These are phyloP conservation scores for Salix udensis DNA, from an alignment of 345 rosid genomes.

Conservation along the genomic window DNA sequence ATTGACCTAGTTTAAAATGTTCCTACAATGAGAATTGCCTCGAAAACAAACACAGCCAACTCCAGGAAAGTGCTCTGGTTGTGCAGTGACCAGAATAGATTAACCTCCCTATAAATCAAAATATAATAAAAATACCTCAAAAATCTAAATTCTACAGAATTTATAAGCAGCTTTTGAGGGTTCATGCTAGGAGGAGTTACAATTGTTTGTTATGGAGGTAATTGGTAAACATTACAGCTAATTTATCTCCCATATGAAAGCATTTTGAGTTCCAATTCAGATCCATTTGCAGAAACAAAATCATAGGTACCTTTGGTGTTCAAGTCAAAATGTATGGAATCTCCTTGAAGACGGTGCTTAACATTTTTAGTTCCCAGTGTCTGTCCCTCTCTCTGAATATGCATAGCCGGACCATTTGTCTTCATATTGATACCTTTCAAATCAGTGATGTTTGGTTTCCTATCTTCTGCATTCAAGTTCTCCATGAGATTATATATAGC, in stretches of 20 bases:
- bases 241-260: slow-evolving; percentile 18
- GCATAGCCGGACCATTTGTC: slow-evolving; percentile 19
- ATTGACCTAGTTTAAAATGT: no score
- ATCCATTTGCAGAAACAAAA: slow-evolving; percentile 40
- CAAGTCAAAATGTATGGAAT: slow-evolving; percentile 44
- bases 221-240: neutral
- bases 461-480: slow-evolving; percentile 25
- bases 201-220: neutral
- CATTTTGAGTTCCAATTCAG: slow-evolving; percentile 37
- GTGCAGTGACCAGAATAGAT: no score
- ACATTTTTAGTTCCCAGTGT: slow-evolving; percentile 22
- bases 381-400: slow-evolving; percentile 22
- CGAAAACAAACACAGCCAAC: no score
- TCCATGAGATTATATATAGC: slow-evolving; percentile 42
- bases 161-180: neutral
- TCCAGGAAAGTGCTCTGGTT: no score
- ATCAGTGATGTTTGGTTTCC: slow-evolving; percentile 17
- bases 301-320: slow-evolving; percentile 48
- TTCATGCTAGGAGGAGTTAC: neutral
- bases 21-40: no score
- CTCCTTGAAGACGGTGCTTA: slow-evolving; percentile 36
- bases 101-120: no score
- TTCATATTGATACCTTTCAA: slow-evolving; percentile 9
- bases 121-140: no score
- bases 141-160: neutral